These are phyloP conservation scores for Heracleum sosnowskyi DNA, from an alignment of 129 eudicot genomes.

Conservation along the genomic window DNA sequence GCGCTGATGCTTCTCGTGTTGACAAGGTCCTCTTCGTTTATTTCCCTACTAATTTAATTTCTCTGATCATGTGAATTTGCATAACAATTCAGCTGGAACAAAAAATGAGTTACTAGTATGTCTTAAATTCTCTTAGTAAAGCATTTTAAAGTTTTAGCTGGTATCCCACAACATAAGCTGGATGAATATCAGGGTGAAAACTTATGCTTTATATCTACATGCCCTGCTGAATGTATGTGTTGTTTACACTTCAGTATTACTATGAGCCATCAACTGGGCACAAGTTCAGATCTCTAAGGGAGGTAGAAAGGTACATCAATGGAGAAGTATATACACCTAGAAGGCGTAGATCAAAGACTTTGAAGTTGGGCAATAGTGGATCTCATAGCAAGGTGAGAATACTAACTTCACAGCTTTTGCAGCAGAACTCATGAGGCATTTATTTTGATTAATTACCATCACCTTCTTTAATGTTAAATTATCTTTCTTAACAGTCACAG, in stretches of 20 bases:
- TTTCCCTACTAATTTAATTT: not conserved
- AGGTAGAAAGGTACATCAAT: conserved; percentile 49
- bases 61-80: not conserved
- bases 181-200: no score
- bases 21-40: conserved; percentile 1
- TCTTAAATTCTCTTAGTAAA: no score
- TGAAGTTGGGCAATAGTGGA: not conserved
- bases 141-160: no score
- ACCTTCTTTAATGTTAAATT: not conserved
- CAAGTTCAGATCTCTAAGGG: conserved; percentile 56
- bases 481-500: conserved; percentile 21
- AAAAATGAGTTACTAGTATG: no score
- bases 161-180: no score
- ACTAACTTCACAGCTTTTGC: not conserved
- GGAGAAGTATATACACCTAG: conserved; percentile 36
- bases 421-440: conserved; percentile 12
- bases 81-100: not conserved
- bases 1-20: conserved; percentile 6
- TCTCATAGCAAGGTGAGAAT: conserved; percentile 24
- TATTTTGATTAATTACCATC: not conserved
- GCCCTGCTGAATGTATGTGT: not conserved
- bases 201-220: not conserved
- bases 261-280: conserved; percentile 53
- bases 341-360: conserved; percentile 10
- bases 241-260: conserved; percentile 41